Evolutionary conservation across 768 basidiomycete genomes (phyloP), one percentile per base, ranked within the genome.

Genomic region (Glaciozyma antarctica): DNA sequence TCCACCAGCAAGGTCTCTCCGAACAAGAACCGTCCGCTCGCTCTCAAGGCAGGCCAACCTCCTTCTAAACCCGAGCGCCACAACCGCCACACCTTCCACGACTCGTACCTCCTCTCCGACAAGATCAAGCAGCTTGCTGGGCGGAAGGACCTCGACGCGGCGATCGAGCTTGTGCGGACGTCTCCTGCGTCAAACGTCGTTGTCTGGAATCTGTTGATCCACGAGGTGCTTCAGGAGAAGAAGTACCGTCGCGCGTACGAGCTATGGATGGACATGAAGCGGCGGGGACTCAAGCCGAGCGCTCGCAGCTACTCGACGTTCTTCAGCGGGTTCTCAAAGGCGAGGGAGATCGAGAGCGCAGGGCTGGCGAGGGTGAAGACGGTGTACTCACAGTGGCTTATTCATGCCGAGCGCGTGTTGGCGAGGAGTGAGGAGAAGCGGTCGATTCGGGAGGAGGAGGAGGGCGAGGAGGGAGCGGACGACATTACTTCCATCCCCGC

Each of bases 251-350:
- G 49, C 21, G 65, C 64, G 34, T 71, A 51, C 47, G 59, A 65
- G 10, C 45, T 63, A 16, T 71, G 70, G 70, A 65, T 61, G 59
- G 66, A 67, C 34, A 71, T 68, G 70, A 71, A 71, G 62, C 61
- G 64, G 3, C 32, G 70, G 13, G 62, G 64, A 0, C 28, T 71
- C 41, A 47, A 47, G 26, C 70, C 70, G 32, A 47, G 32, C 10
- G 47, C 62, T 30, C 32, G 66, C 28, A 63, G 63, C 22, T 71
- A 59, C 57, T 59, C 61, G 2, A 68, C 66, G 1, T 68, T 71
- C 64, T 30, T 71, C 9, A 59, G 51, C 7, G 66, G 66, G 19
- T 30, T 41, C 48, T 10, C n/a, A 28, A 43, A 2, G 24, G 16
- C 57, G 49, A 41, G 47, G 63, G 57, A 12, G 52, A 22, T 24